These are phyloP conservation scores for Scutellaria barbata DNA, from an alignment of 257 asterid species.

Conservation along the genomic window DNA sequence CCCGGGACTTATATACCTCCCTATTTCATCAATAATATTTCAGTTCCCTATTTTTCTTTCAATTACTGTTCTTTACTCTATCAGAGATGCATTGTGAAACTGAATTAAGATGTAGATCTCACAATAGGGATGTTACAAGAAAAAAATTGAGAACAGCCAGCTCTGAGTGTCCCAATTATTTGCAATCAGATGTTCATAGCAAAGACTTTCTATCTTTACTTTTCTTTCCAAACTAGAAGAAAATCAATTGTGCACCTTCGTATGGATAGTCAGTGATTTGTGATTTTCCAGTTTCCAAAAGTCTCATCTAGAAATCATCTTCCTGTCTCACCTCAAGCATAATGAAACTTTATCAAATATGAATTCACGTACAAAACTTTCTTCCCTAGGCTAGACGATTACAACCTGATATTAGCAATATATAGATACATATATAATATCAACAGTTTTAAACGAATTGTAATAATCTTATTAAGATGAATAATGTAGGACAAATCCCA, in stretches of 20 bases:
- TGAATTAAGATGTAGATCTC: not conserved
- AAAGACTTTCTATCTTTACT: not conserved
- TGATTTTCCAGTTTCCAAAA: not conserved
- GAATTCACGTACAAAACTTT: not conserved
- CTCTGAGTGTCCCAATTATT: not conserved
- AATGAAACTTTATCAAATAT: not conserved
- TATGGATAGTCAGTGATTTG: not conserved
- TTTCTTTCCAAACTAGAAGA: not conserved
- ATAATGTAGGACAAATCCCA: not conserved
- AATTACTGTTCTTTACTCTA: too few relatives aligned
- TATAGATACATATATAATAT: too few relatives aligned
- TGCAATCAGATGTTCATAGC: not conserved
- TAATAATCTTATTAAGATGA: not conserved
- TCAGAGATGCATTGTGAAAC: too few relatives aligned
- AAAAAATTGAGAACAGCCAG: not conserved
- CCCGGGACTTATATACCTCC: too few relatives aligned
- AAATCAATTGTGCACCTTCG: too few relatives aligned
- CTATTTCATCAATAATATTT: too few relatives aligned
- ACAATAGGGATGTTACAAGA: not conserved
- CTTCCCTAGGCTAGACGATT: not conserved
- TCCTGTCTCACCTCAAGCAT: not conserved
- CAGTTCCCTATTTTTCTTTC: too few relatives aligned
- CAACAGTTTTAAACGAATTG: not conserved
- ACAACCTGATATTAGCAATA: not conserved
- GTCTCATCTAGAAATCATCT: not conserved